Base-by-base conservation (phyloP, 2,329 filamentous ascomycete species). In the Penicillium sp. region DNA sequence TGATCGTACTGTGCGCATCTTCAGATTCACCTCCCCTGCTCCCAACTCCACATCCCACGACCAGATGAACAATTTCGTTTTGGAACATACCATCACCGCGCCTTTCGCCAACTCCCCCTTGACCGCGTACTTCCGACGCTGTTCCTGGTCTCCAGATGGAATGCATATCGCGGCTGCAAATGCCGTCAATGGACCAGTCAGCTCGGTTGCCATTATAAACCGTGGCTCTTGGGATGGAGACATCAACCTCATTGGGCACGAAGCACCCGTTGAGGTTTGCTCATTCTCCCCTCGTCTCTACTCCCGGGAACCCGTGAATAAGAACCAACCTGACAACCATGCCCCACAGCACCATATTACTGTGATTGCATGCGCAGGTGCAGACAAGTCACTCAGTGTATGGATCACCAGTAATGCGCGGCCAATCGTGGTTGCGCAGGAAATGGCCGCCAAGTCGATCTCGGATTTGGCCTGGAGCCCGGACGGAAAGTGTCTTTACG, bases 341-440 rank as follows among this genome's bases (percentile, higher is more conserved):
- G 63, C 72, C 10, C 68, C 73, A 19, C 74, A 79, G 62, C 66
- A 78, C 70, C 83, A 87, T 16, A 92, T 97, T 3, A 98, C 94
- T 0, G 94, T 99, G 0, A 96, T 99, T 67, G 95, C 96, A 9
- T 98, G 94, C 62, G 95, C 94, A 6, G 96, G 95, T 3, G 95
- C 96, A 70, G 95, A 99, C 74, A 98, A 97, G 77, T 95, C 93
- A 2, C 78, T 99, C 43, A 97, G 92, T 70, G 89, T 99, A 39
- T 99, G 95, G 95, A 98, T 97, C 68, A 99, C 96, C 1, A 96
- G 92, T 70, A 96, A 91, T 24, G 93, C 95, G 0, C 83, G 95
- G 22, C 95, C 95, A 0, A 88, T 98, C 19, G 88, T 97, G 19
- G 92, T 98, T 54, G 83, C 92, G 10, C 92, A 96, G 71, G 94